phyloP scores from a whole-genome alignment of 2,329 filamentous ascomycete genomes.

The Geosmithia morbida region DNA sequence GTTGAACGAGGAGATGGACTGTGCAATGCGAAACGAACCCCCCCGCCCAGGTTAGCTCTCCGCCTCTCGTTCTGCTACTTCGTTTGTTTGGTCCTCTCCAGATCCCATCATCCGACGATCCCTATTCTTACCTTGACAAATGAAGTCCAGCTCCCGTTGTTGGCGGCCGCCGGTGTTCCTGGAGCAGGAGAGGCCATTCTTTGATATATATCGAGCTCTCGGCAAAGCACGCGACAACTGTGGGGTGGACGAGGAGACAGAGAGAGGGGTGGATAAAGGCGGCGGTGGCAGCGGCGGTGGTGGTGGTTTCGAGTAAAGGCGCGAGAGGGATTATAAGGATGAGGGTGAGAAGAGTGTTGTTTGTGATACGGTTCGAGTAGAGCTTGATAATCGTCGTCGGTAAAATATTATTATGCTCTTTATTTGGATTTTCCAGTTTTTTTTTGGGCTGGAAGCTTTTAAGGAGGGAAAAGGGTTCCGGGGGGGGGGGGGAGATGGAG shows the following conservation, averaged over 20 bases:
- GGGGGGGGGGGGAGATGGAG: neutral
- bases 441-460: neutral
- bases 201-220: conserved; percentile 2
- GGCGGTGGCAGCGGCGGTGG: neutral
- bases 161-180: conserved; percentile 14
- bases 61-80: neutral
- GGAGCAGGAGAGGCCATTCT: conserved; percentile 10
- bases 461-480: neutral
- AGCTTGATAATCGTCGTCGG: neutral
- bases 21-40: conserved; percentile 2
- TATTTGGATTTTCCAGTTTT: neutral
- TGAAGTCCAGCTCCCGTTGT: conserved; percentile 33
- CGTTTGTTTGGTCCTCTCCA: neutral
- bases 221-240: neutral
- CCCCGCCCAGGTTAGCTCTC: no score
- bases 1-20: conserved; percentile 70
- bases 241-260: neutral
- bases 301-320: neutral
- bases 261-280: neutral
- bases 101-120: neutral
- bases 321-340: neutral
- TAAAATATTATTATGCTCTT: neutral
- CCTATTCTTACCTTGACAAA: conserved; percentile 24
- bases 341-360: neutral
- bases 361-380: neutral